Evolutionary conservation across 768 basidiomycete species (phyloP), one percentile per base, ranked within the genome.

Genomic region (Suillus tomentosus): DNA sequence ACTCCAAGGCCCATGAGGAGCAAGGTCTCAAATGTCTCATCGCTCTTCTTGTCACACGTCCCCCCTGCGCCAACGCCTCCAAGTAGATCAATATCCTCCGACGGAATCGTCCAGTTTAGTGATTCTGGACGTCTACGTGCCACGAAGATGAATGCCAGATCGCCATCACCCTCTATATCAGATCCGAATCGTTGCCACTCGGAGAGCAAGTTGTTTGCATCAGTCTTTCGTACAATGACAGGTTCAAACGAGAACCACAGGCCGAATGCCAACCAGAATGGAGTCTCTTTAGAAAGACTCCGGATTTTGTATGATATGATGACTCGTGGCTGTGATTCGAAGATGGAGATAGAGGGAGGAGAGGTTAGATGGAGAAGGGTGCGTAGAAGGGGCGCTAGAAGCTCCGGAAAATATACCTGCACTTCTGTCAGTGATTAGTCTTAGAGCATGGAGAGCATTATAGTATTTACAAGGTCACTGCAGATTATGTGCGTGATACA

Each of bases 371-470:
- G 83, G 3, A 96, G 77, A 14, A 96, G 80, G 2, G 90, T 87
- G 3, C 88, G 85, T 22, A 96, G 78, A 19, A 96, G 83, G 5
- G 90, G 90, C 0, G 87, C 90, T 13, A 93, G 80, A 1, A 96
- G 84, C 64, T 91, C 86, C 0, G 92, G 91, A 70, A 95, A 95
- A 75, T 96, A 96, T 14, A 96, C 85, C 90, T 95, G 67, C 10
- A 63, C 36, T 58, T 39, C 62, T 55, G n/a, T 66, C 19, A 57
- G 58, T 36, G n/a, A 50, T 40, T 40, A 37, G 64, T 19, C 39
- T 50, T 17, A 9, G 36, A 56, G 13, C 22, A 42, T 17, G 17
- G 31, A 61, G 13, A 62, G n/a, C 37, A 43, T 47, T 22, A 7
- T 47, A 67, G 39, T 47, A 82, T 87, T 71, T 77, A 92, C 92